Evolutionary conservation across 371 early-diverging fungal genomes (phyloP), one percentile per base, ranked within the genome.

Genomic region (Umbelopsis sp.): DNA sequence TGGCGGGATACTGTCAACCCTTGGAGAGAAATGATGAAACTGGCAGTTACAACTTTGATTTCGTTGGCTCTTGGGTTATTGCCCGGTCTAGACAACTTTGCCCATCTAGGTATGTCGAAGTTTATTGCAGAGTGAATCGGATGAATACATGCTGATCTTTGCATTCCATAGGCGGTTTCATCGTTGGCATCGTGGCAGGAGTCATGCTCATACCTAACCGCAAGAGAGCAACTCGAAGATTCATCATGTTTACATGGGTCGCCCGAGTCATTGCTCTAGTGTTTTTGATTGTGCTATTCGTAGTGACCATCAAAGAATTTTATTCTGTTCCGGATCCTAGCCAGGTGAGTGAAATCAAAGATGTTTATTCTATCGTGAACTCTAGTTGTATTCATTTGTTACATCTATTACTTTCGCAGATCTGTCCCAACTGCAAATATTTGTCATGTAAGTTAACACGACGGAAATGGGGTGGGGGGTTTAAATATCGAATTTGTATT

Each of bases 41-140:
- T 94, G n/a, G 41, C 89, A 7, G 62, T 91, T 48, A 79, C 86
- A 41, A 87, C 92, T 35, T 41, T 88, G 1, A 44, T 92, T 53
- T 87, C 90, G 4, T 82, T 94, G 63, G 79, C 81, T 1, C 69
- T 94, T 38, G 94, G 94, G 0, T 78, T 90, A 53, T 77, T 94
- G 9, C 94, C 94, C 0, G 76, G 84, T 73, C 72, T 94, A 44
- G 94, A 94, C 79, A 93, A 94, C 76, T 91, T 92, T 79, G 89
- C 91, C 22, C 90, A 90, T 76, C 72, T 89, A 22, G 91, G 86
- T 66, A 86, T 80, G 41, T 83, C 81, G 69, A 46, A 9, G 22
- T 9, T 74, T 67, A 37, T 82, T 79, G 18, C 32, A 79, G 25
- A 52, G 75, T 25, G 63, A 35, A 25, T 41, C 50, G 25, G 8